These are phyloP conservation scores for Plantago major DNA, from an alignment of 257 asterid genomes.

Conservation along the genomic window DNA sequence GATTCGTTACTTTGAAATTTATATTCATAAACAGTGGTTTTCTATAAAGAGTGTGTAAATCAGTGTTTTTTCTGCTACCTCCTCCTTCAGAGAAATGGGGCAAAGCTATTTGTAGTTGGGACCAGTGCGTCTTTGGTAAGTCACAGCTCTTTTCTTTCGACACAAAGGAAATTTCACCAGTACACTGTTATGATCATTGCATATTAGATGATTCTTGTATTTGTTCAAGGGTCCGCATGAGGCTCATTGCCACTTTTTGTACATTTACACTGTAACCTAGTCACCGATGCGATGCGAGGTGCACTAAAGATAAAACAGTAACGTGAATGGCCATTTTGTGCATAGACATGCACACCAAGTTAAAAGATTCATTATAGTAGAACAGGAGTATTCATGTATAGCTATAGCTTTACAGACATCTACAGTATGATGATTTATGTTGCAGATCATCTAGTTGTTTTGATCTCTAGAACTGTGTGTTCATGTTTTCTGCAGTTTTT, in stretches of 20 bases:
- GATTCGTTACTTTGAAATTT: not conserved
- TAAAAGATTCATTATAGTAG: too few relatives aligned
- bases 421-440: too few relatives aligned
- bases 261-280: too few relatives aligned
- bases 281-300: too few relatives aligned
- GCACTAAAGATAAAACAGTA: too few relatives aligned
- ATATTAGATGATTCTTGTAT: not conserved
- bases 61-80: slow-evolving; percentile 18
- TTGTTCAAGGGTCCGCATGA: not conserved
- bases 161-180: not conserved
- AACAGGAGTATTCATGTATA: too few relatives aligned
- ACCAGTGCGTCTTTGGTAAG: slow-evolving; percentile 88
- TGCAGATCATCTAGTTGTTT: too few relatives aligned
- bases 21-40: not conserved
- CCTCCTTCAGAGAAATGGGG: slow-evolving; percentile 80
- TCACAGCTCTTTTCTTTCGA: slow-evolving; percentile 1
- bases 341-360: too few relatives aligned
- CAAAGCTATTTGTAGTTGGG: slow-evolving; percentile 86
- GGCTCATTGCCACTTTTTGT: not conserved
- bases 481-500: too few relatives aligned
- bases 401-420: too few relatives aligned
- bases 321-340: too few relatives aligned
- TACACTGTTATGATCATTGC: not conserved
- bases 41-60: slow-evolving; percentile 8
- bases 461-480: too few relatives aligned